Evolutionary conservation across 2,329 filamentous ascomycete species (phyloP), one percentile per base, ranked within the genome.

Genomic region (Tolypocladium album): DNA sequence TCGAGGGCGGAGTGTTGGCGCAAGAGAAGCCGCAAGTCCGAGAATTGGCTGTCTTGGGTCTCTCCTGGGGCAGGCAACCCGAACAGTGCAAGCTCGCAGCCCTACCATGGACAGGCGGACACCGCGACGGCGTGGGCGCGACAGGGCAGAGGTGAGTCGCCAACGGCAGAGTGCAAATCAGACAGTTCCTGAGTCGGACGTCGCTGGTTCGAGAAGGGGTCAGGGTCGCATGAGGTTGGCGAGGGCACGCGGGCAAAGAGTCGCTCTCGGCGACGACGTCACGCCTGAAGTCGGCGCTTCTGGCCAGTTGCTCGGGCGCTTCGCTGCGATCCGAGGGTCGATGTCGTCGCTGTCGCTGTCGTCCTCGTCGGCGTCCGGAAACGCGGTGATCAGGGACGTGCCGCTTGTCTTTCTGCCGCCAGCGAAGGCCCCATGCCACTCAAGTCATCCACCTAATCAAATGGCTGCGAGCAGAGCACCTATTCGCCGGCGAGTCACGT

Each of bases 1-100:
- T 80, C 74, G 73, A 75, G 71, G 68, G 70, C 68, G 72, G 65
- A 67, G 66, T 66, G 62, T 66, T 66, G 70, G 71, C 74, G 71
- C 70, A 64, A 64, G 62, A 62, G 71, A 72, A 71, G 72, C 73
- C 68, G 68, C 64, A 68, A 67, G 68, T 67, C 71, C 69, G 65
- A 66, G 63, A 63, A 65, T 64, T 66, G 65, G 12, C 67, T 68
- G 42, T 42, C 15, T 67, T 43, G 61, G 67, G 55, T 62, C 60
- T 67, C 63, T 62, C 62, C 60, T 58, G 61, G 64, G 65, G 68
- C 63, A 63, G 61, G 66, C 65, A 63, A 67, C 64, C 63, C 64
- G 61, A 64, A 61, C 58, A 59, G 65, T 57, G 59, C 61, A 58
- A 58, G 60, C 64, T 67, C 58, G 58, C 58, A 64, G 62, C 58